phyloP scores from a whole-genome alignment of 2,329 filamentous ascomycete genomes.

The Alternaria dauci region DNA sequence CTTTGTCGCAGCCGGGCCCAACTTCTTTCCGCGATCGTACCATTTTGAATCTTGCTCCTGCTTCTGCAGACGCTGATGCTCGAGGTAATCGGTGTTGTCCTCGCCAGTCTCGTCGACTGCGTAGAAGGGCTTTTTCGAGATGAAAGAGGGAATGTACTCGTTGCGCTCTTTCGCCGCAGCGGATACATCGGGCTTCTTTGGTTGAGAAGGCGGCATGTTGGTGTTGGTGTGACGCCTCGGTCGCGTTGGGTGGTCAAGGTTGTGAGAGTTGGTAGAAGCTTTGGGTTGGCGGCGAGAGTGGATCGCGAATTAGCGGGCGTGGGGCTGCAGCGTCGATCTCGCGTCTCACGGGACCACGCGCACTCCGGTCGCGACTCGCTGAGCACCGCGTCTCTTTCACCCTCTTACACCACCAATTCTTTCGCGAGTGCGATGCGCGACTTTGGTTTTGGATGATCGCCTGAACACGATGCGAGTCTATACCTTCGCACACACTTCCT shows the following conservation, averaged over 20 bases:
- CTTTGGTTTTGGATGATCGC: constrained; percentile 9
- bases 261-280: constrained; percentile 11
- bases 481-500: not conserved
- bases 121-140: constrained; percentile 98
- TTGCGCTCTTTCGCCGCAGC: constrained; percentile 83
- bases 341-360: constrained; percentile 36
- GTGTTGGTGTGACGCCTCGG: constrained; percentile 4
- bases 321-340: constrained; percentile 39
- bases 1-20: constrained; percentile 89
- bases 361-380: constrained; percentile 17
- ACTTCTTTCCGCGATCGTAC: constrained; percentile 89
- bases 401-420: not conserved
- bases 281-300: constrained; percentile 26
- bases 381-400: constrained; percentile 17
- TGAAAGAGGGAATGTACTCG: constrained; percentile 97
- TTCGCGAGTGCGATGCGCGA: not conserved
- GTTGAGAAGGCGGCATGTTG: constrained; percentile 58
- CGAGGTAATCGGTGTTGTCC: constrained; percentile 81
- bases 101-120: constrained; percentile 77
- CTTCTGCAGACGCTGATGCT: constrained; percentile 89
- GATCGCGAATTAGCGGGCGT: constrained; percentile 32
- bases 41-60: constrained; percentile 77
- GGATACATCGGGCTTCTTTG: constrained; percentile 61
- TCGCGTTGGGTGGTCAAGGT: constrained; percentile 2
- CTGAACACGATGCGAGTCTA: constrained; percentile 24